Evolutionary conservation across 306 rosid species (phyloP).

Genomic region (Glycine tomentella): DNA sequence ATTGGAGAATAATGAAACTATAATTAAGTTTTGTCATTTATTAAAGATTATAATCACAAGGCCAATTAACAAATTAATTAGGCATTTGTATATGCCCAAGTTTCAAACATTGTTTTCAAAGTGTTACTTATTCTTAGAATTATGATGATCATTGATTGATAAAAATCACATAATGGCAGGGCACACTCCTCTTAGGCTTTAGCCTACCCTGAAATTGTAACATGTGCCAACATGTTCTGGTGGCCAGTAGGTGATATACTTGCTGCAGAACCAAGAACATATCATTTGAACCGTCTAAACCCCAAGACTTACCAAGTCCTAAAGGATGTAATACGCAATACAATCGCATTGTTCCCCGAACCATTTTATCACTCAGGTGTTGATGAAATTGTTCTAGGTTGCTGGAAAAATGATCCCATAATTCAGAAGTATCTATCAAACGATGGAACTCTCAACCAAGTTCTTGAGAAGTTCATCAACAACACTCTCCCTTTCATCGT

Average conservation of each 20-base stretch:
- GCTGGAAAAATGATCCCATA: slow-evolving; percentile 82
- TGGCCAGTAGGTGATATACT: slow-evolving; percentile 64
- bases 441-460: slow-evolving; percentile 73
- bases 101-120: too few relatives aligned
- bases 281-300: slow-evolving; percentile 86
- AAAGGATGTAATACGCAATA: slow-evolving; percentile 67
- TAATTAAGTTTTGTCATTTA: too few relatives aligned
- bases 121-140: not conserved
- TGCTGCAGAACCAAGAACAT: slow-evolving; percentile 88
- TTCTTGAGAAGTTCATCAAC: slow-evolving; percentile 79
- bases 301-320: slow-evolving; percentile 82
- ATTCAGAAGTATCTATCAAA: slow-evolving; percentile 61
- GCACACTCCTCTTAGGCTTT: slow-evolving; percentile 89
- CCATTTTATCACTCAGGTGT: slow-evolving; percentile 76
- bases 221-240: slow-evolving; percentile 96
- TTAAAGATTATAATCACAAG: not conserved
- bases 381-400: slow-evolving; percentile 79
- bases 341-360: slow-evolving; percentile 68
- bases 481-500: slow-evolving; percentile 73
- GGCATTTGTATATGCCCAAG: too few relatives aligned
- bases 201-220: slow-evolving; percentile 87
- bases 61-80: not conserved
- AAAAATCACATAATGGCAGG: slow-evolving; percentile 54
- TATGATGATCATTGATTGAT: slow-evolving; percentile 15
- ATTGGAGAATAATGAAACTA: too few relatives aligned